Conservation (phyloP, 352 stramenopile species). For the Phytophthora sp. region DNA sequence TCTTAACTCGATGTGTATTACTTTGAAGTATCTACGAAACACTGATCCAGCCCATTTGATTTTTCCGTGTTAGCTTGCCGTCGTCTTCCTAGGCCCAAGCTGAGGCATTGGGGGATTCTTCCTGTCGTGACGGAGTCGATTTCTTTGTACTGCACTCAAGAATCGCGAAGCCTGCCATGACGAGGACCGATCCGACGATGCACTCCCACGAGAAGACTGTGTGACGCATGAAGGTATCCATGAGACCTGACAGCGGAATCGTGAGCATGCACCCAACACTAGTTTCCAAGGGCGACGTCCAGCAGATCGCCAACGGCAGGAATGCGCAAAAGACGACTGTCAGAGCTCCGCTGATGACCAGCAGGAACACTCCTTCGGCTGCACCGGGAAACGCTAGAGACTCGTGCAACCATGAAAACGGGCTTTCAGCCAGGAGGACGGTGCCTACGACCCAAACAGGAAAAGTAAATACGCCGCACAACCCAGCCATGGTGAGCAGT, state of each 20-base stretch:
- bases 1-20: constrained; percentile 21
- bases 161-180: constrained; percentile 60
- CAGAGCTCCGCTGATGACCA: constrained; percentile 42
- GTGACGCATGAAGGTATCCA: constrained; percentile 53
- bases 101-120: constrained; percentile 11
- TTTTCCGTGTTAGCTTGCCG: background rate
- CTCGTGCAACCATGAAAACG: constrained; percentile 50
- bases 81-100: constrained; percentile 16
- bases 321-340: constrained; percentile 58
- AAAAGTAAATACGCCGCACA: constrained; percentile 53
- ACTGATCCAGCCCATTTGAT: constrained; percentile 13
- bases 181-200: constrained; percentile 50
- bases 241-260: constrained; percentile 54
- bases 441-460: constrained; percentile 55
- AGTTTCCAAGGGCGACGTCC: constrained; percentile 65
- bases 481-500: constrained; percentile 50
- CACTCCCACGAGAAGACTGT: constrained; percentile 57
- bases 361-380: constrained; percentile 37
- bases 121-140: background rate
- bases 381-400: constrained; percentile 47
- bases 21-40: constrained; percentile 5
- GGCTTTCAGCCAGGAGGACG: constrained; percentile 43
- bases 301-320: constrained; percentile 55
- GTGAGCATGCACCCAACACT: constrained; percentile 69
- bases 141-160: constrained; percentile 41